Base-by-base conservation (phyloP, 1,284 basidiomycete species). In the Phellinidium pouzarii region DNA sequence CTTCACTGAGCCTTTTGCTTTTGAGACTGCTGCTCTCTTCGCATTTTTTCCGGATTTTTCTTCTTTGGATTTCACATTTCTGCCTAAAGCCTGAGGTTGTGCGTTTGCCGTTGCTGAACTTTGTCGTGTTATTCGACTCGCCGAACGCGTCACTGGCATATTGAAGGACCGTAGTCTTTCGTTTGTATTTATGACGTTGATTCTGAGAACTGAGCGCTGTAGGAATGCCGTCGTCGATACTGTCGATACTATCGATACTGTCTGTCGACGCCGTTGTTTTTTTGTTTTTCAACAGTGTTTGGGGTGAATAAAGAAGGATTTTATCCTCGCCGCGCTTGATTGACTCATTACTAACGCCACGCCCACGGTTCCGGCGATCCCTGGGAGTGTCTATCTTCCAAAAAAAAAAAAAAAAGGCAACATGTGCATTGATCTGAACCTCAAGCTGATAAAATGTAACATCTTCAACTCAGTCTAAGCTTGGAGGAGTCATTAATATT, bases 61-160 rank as follows among this genome's bases (percentile, higher is more conserved):
- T 17, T 43, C 36, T 3, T 31, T 25, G 14, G 22, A n/a, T 8
- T 20, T 36, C 43, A 5, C n/a, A 22, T 31, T 9, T 45, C 17
- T 43, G 27, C 12, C 25, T 3, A 50, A n/a, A n/a, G n/a, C n/a
- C n/a, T n/a, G 26, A 19, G 48, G 48, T 7, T 12, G 48, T 9
- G 26, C 40, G 14, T 50, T 50, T n/a, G 26, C 38, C 9, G n/a
- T 26, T 22, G n/a, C 14, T 36, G 50, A 52, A 22, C 34, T 46
- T 29, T 40, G 50, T 38, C 44, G 44, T 11, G 44, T 46, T 8
- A 34, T 20, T 25, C 44, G 20, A 17, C 34, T 46, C 9, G 44
- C 44, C 11, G 50, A 52, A 46, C 50, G 50, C 29, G 50, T 52
- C 7, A 52, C 50, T 17, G 50, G 44, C 50, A 52, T 52, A 14